A percentile compares a stretch with the other conserved stretches of the same genome.
phyloP scores from a whole-genome alignment of 2,329 filamentous ascomycete genomes.

The Beauveria sp. region DNA sequence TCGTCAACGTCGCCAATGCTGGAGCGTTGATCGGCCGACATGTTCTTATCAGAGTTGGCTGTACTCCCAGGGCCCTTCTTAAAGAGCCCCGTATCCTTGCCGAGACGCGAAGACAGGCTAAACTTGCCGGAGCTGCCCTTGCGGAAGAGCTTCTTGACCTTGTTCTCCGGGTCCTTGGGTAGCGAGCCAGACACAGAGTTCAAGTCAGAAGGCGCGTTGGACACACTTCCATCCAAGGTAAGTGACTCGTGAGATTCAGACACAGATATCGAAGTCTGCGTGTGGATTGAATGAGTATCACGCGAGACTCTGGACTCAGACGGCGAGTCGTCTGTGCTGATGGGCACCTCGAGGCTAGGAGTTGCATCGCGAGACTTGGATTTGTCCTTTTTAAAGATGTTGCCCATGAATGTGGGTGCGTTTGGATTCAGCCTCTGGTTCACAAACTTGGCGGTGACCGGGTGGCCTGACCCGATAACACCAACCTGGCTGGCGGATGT shows the following conservation, averaged over 20 bases:
- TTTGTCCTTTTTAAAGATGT: constrained; percentile 47
- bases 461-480: constrained; percentile 73
- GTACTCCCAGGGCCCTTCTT: constrained; percentile 53
- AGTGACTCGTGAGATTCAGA: constrained; percentile 55
- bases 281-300: constrained; percentile 50
- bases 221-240: constrained; percentile 45
- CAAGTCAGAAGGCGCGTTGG: constrained; percentile 50
- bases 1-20: constrained; percentile 52
- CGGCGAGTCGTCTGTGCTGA: constrained; percentile 38
- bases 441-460: constrained; percentile 33
- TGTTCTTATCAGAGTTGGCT: constrained; percentile 49
- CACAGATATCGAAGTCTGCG: constrained; percentile 41
- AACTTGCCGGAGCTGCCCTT: constrained; percentile 62
- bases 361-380: constrained; percentile 28
- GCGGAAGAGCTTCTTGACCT: constrained; percentile 53
- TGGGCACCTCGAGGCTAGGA: constrained; percentile 30
- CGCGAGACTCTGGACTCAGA: constrained; percentile 47
- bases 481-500: constrained; percentile 52
- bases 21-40: constrained; percentile 44
- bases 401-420: constrained; percentile 77
- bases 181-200: constrained; percentile 30
- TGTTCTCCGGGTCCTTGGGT: constrained; percentile 46
- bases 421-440: constrained; percentile 72
- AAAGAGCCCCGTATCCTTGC: constrained; percentile 47
- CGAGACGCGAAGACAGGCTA: constrained; percentile 48